Percentiles rank a stretch among this genome's conserved stretches.
Conservation (phyloP, 2,329 filamentous ascomycete species). For the Penicillium decumbens region DNA sequence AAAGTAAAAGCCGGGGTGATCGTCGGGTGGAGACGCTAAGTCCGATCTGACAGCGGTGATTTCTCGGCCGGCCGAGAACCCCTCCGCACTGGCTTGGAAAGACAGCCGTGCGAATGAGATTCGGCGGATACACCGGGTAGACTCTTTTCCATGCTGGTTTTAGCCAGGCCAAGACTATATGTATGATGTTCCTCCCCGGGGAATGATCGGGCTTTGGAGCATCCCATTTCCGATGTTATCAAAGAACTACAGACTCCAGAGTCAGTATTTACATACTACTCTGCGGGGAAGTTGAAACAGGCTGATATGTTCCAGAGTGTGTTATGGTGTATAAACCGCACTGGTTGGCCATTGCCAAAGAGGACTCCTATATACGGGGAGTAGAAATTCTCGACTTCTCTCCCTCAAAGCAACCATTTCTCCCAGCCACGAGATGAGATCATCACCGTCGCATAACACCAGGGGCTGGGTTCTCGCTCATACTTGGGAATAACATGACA, state of each 20-base stretch:
- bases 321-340: not conserved
- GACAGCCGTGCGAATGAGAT: slow-evolving; percentile 1
- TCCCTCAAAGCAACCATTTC: not conserved
- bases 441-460: not conserved
- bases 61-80: slow-evolving; percentile 21
- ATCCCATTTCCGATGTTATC: too few species aligned
- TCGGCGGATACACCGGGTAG: not conserved
- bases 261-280: not conserved
- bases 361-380: slow-evolving; percentile 3
- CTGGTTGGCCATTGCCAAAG: not conserved
- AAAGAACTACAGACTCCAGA: not conserved
- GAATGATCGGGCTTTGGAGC: not conserved
- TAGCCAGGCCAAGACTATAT: not conserved
- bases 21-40: not conserved
- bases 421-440: too few species aligned
- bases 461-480: slow-evolving; percentile 16
- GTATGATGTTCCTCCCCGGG: not conserved
- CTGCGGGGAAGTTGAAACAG: not conserved
- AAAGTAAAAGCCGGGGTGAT: not conserved
- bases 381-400: not conserved
- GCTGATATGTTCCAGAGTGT: not conserved
- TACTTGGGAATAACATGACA: slow-evolving; percentile 35
- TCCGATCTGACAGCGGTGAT: slow-evolving; percentile 10
- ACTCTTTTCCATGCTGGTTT: not conserved
- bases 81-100: not conserved